phyloP scores from a whole-genome alignment of 352 stramenopile species.

The Pythium rishiriense region DNA sequence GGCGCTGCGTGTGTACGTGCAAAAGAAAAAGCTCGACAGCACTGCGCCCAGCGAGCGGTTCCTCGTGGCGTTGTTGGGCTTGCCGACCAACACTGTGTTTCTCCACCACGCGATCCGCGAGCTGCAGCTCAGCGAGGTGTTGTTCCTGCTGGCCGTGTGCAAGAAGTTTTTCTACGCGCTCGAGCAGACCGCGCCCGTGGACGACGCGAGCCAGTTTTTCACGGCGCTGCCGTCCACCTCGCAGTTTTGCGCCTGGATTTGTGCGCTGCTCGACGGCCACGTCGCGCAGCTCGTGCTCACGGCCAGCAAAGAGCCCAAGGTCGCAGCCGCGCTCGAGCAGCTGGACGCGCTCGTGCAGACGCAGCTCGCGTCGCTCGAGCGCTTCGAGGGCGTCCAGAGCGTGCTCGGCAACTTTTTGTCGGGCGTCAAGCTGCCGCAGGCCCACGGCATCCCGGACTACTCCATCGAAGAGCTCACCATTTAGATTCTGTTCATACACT shows the following conservation, averaged over 20 bases:
- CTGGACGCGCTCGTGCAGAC: conserved; percentile 58
- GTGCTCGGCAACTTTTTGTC: conserved; percentile 81
- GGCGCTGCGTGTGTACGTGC: conserved; percentile 36
- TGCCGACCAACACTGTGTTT: conserved; percentile 76
- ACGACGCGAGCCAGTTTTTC: conserved; percentile 24
- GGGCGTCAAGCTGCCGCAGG: conserved; percentile 61
- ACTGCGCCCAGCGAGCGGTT: conserved; percentile 48
- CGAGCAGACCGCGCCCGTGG: conserved; percentile 29
- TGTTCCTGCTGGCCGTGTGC: conserved; percentile 66
- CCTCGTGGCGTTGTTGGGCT: conserved; percentile 47
- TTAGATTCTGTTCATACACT: conserved; percentile 31
- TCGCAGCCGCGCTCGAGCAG: conserved; percentile 44
- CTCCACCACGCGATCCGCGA: conserved; percentile 75
- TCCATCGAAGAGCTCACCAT: conserved; percentile 75
- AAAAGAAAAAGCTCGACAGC: conserved; percentile 35
- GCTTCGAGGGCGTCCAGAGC: conserved; percentile 68
- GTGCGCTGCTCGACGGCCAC: conserved; percentile 71
- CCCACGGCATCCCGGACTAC: conserved; percentile 72
- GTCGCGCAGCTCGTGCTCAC: conserved; percentile 65
- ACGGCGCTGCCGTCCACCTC: conserved; percentile 37
- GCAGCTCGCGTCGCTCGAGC: conserved; percentile 51
- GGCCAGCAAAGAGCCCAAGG: conserved; percentile 42
- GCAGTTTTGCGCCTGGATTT: conserved; percentile 74
- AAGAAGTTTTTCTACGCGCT: conserved; percentile 66
- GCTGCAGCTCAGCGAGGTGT: conserved; percentile 65